These are phyloP conservation scores for Beauveria rudraprayagi DNA, from an alignment of 2,329 filamentous ascomycete species.

Conservation along the genomic window DNA sequence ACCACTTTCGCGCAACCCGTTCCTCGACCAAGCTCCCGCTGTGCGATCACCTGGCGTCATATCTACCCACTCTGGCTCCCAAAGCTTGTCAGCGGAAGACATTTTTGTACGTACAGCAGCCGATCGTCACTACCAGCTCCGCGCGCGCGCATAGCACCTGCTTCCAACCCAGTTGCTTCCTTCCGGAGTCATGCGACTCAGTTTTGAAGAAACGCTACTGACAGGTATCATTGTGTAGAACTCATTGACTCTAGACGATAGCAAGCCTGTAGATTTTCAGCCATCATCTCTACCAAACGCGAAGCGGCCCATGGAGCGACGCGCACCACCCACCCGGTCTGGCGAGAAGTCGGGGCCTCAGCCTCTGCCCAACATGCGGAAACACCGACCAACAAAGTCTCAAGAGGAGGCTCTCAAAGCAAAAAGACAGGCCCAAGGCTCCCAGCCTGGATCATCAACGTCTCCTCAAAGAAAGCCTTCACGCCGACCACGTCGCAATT, in stretches of 20 bases:
- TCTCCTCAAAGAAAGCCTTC: constrained; percentile 35
- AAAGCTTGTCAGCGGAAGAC: constrained; percentile 53
- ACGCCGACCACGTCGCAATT: constrained; percentile 61
- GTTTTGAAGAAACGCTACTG: neutral
- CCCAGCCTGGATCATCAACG: constrained; percentile 17
- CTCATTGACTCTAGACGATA: constrained; percentile 59
- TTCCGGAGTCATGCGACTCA: neutral
- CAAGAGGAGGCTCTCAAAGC: constrained; percentile 55
- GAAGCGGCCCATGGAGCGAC: constrained; percentile 8
- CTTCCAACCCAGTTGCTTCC: neutral
- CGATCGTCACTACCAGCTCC: constrained; percentile 6
- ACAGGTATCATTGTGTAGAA: constrained; percentile 39
- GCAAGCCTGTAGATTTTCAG: constrained; percentile 25
- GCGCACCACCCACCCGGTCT: neutral
- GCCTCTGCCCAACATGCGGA: constrained; percentile 7
- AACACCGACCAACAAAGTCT: constrained; percentile 57
- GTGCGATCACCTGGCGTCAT: constrained; percentile 40
- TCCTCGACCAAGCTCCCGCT: constrained; percentile 51
- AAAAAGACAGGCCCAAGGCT: constrained; percentile 22
- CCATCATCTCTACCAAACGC: constrained; percentile 10
- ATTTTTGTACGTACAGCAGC: constrained; percentile 59
- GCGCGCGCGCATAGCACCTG: neutral
- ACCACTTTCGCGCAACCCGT: constrained; percentile 66
- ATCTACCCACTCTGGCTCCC: constrained; percentile 38
- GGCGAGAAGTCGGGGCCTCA: constrained; percentile 13